Conservation (phyloP, 2,329 filamentous ascomycete species). For the Pochonia chlamydosporia region DNA sequence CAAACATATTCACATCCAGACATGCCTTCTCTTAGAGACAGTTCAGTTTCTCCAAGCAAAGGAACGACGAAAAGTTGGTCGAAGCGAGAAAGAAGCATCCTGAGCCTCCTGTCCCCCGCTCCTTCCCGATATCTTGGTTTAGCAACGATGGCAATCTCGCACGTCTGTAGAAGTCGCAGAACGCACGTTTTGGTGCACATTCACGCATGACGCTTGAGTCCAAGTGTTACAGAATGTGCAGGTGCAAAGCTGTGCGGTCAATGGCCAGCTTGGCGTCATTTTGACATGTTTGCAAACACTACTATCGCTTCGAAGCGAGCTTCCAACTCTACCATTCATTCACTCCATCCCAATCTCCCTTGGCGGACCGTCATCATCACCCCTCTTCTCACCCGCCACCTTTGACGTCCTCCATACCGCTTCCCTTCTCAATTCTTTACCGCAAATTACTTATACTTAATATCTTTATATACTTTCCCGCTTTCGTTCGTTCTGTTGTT, state of each 20-base stretch:
- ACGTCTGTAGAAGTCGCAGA: not conserved
- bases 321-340: not conserved
- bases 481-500: too few species aligned
- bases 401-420: slow-evolving; percentile 1
- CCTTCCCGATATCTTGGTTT: not conserved
- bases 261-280: not conserved
- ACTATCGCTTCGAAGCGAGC: not conserved
- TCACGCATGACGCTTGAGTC: not conserved
- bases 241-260: not conserved
- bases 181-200: not conserved
- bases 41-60: too few species aligned
- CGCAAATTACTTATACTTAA: not conserved
- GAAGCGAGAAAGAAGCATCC: too few species aligned
- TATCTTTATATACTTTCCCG: not conserved
- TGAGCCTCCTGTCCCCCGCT: too few species aligned
- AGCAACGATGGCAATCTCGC: not conserved
- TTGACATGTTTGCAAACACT: not conserved
- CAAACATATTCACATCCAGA: too few species aligned
- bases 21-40: too few species aligned
- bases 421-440: not conserved
- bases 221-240: not conserved
- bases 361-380: not conserved
- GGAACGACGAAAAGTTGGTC: too few species aligned
- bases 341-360: not conserved
- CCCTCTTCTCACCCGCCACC: slow-evolving; percentile 1